phyloP scores from a whole-genome alignment of 129 eudicot genomes.

The Artemisia tridentata region DNA sequence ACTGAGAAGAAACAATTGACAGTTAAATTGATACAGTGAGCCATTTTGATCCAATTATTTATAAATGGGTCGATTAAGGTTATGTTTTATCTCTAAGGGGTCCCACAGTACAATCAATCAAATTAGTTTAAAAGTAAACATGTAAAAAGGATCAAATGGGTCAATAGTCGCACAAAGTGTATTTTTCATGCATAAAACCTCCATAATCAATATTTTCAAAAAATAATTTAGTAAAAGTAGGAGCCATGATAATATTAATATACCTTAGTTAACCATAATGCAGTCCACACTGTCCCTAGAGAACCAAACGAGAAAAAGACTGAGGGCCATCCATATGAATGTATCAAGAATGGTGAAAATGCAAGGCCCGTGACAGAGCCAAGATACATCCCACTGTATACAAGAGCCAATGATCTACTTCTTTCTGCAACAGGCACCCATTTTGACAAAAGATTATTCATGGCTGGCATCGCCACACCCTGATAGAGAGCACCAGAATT shows the following conservation, averaged over 20 bases:
- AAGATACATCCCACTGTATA: constrained; percentile 90
- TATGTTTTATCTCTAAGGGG: not conserved
- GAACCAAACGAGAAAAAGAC: constrained; percentile 93
- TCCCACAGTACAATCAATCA: not conserved
- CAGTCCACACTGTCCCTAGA: constrained; percentile 79
- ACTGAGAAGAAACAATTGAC: not conserved
- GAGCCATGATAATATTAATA: constrained; percentile 1
- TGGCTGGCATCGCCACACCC: constrained; percentile 98
- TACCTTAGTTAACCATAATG: constrained; percentile 76
- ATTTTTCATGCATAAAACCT: not conserved
- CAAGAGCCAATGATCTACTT: constrained; percentile 84
- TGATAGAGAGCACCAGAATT: constrained; percentile 26
- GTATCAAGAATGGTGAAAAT: constrained; percentile 77
- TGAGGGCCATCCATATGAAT: constrained; percentile 78
- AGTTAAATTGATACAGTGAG: not conserved
- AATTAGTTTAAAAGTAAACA: not conserved
- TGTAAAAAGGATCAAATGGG: not conserved
- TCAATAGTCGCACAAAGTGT: not conserved
- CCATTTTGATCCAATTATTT: constrained; percentile 2
- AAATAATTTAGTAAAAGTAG: not conserved
- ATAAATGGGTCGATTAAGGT: not conserved
- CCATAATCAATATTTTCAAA: not conserved
- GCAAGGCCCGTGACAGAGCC: constrained; percentile 90
- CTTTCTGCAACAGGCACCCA: constrained; percentile 93
- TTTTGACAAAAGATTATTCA: constrained; percentile 78